phyloP scores from a whole-genome alignment of 352 stramenopile genomes.

The Hyphochytrium catenoides region DNA sequence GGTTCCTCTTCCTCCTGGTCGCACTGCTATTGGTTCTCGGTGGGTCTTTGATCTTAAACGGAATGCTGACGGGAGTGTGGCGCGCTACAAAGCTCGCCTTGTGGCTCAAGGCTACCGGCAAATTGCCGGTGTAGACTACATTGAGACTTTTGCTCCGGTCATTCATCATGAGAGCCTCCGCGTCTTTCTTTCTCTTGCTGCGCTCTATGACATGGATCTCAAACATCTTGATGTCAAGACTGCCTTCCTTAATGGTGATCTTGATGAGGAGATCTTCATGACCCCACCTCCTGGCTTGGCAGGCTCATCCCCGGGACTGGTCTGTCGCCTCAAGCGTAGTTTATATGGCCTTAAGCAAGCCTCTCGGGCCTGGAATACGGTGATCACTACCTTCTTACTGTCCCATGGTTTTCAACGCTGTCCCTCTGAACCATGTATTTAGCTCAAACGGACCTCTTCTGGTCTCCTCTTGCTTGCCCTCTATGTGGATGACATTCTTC shows the following conservation, averaged over 20 bases:
- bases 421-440: too few relatives aligned
- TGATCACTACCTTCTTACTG: too few relatives aligned
- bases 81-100: slow-evolving; percentile 7
- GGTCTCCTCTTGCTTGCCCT: too few relatives aligned
- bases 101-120: slow-evolving; percentile 4
- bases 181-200: neutral
- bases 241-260: slow-evolving; percentile 4
- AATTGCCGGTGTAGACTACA: slow-evolving; percentile 1
- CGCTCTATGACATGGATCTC: neutral
- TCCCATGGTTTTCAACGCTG: too few relatives aligned
- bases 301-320: neutral
- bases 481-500: too few relatives aligned
- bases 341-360: slow-evolving; percentile 7
- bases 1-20: neutral
- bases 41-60: slow-evolving; percentile 8
- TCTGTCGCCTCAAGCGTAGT: slow-evolving; percentile 2
- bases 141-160: slow-evolving; percentile 3
- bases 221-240: slow-evolving; percentile 2
- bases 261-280: slow-evolving; percentile 5
- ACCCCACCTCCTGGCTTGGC: neutral
- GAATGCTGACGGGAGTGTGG: slow-evolving; percentile 1
- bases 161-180: neutral
- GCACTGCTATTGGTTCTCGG: slow-evolving; percentile 1
- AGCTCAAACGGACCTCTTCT: too few relatives aligned
- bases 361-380: slow-evolving; percentile 1